Conservation (phyloP, 2,329 filamentous ascomycete species). For the Epichloe festucae region DNA sequence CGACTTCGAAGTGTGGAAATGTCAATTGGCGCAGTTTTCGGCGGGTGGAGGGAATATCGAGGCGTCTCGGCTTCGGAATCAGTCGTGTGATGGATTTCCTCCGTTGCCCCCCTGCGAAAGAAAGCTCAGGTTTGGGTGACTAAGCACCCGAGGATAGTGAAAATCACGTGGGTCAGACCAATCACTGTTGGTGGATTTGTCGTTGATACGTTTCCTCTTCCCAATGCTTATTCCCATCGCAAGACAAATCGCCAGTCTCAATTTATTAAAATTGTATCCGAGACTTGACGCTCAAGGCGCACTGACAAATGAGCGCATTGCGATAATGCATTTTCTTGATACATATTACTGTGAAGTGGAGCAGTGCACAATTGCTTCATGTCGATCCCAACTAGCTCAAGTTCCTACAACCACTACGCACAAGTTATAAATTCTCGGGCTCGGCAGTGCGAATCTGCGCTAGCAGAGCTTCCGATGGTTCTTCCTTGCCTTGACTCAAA, state of each 20-base stretch:
- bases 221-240: background rate
- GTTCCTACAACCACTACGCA: too few species aligned
- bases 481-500: too few species aligned
- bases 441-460: too few species aligned
- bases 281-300: background rate
- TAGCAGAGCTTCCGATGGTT: too few species aligned
- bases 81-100: conserved; percentile 15
- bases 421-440: too few species aligned
- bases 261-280: background rate
- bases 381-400: too few species aligned
- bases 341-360: too few species aligned
- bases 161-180: conserved; percentile 1
- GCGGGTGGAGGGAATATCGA: conserved; percentile 7
- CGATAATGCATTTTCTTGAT: too few species aligned
- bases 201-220: background rate
- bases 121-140: conserved; percentile 15
- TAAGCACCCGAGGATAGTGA: conserved; percentile 2
- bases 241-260: too few species aligned
- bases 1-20: conserved; percentile 9
- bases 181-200: background rate
- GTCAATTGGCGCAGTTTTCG: conserved; percentile 22
- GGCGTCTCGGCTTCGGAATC: conserved; percentile 14
- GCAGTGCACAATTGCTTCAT: too few species aligned
- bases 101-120: conserved; percentile 1
- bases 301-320: too few species aligned